These are phyloP conservation scores for Backusella morwellensis DNA, from an alignment of 192 early-diverging fungal species.

Conservation along the genomic window DNA sequence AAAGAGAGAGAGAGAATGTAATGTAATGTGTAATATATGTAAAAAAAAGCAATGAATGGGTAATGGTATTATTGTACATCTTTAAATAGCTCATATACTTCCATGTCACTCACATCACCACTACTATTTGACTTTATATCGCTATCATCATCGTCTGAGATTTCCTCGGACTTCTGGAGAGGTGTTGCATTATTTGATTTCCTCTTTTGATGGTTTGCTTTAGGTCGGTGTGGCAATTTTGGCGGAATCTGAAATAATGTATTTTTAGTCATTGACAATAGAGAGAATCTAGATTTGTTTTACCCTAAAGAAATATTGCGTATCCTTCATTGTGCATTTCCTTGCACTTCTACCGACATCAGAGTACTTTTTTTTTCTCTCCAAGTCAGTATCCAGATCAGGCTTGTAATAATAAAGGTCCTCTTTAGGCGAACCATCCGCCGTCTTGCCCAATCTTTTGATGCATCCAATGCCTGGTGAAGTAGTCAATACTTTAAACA, in stretches of 20 bases:
- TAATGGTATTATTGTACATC: constrained; percentile 9
- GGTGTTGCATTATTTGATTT: not conserved
- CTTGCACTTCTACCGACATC: constrained; percentile 40
- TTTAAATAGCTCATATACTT: constrained; percentile 19
- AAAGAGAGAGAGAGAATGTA: not conserved
- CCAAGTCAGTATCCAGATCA: constrained; percentile 41
- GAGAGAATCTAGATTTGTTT: not conserved
- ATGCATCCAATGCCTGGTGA: constrained; percentile 41
- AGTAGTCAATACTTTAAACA: constrained; percentile 17
- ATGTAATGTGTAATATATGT: not conserved
- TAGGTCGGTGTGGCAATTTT: constrained; percentile 40
- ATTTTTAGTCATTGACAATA: not conserved
- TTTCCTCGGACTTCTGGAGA: not conserved
- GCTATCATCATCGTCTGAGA: not conserved
- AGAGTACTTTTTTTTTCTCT: constrained; percentile 36
- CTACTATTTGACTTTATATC: constrained; percentile 14
- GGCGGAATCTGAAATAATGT: constrained; percentile 39
- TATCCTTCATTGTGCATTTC: constrained; percentile 48
- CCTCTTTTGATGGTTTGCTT: constrained; percentile 10
- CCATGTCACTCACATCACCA: constrained; percentile 21
- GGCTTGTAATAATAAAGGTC: constrained; percentile 45
- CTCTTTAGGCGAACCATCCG: constrained; percentile 46
- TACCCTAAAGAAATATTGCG: constrained; percentile 46
- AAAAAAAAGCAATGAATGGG: not conserved
- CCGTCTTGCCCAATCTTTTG: constrained; percentile 44